Evolutionary conservation across 495 filamentous ascomycete genomes (phyloP), one percentile per base, ranked within the genome.

Genomic region (Neurospora hispaniola): DNA sequence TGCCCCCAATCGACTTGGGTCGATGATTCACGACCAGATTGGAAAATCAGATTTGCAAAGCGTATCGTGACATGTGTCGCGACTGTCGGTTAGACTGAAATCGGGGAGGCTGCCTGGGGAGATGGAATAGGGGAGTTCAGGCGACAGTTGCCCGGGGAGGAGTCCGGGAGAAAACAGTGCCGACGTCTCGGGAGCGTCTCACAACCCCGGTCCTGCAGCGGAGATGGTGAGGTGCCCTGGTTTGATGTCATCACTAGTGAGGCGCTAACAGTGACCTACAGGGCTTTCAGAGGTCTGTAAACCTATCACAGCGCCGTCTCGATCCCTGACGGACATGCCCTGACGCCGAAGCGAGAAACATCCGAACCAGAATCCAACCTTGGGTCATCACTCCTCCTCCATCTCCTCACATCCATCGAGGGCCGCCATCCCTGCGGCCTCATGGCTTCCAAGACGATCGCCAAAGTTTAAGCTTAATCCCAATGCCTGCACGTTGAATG

Each of bases 161-260:
- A 66, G 54, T 66, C 27, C 27, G 54, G 54, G 54, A 66, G 27
- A 9, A 18, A 66, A 35, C 35, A 35, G 14, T 66, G 54, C 54
- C 54, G 68, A 59, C 66, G 78, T 80, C 77, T 80, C 78, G 76
- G 69, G 44, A 74, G 42, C 73, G 78, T 80, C 76, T 79, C 78
- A 79, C 66, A 72, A 72, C 20, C 71, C 73, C 62, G 41, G 71
- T 35, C 31, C 23, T 38, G 71, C 7, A 38, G n/a, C n/a, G n/a
- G n/a, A n/a, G 35, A 6, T 38, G 35, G 35, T 38, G 35, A 38
- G 35, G 35, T 5, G 35, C 39, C 39, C 39, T 62, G 59, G 78
- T 79, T 79, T 79, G 78, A 79, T 77, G 71, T 40, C 66, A 43
- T 74, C 76, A 75, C 43, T 76, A 80, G 73, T 75, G 77, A 71